Evolutionary conservation across 164 flowering plant species (phyloP).

Genomic region (Echeveria elegans): DNA sequence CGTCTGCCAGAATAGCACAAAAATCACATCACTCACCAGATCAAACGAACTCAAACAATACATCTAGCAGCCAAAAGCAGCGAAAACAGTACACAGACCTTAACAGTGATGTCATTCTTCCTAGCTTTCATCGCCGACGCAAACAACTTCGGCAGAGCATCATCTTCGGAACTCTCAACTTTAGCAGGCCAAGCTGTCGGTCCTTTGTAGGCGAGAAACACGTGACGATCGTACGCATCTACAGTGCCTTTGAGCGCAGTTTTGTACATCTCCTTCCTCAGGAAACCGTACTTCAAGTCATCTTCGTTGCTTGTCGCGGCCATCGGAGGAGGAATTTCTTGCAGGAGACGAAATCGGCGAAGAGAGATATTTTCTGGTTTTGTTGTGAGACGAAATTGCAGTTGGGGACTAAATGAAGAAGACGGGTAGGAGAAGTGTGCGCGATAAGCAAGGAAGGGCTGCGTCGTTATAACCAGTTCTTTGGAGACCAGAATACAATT

Average conservation of each 20-base stretch:
- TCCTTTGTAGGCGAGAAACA: constrained; percentile 68
- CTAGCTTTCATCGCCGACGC: constrained; percentile 47
- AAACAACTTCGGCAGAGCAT: constrained; percentile 55
- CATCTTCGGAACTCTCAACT: constrained; percentile 47
- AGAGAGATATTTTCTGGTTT: not conserved
- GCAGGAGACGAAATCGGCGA: not conserved
- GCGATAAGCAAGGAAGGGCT: too few relatives aligned
- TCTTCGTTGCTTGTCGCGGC: constrained; percentile 17
- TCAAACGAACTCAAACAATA: not conserved
- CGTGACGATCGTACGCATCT: constrained; percentile 64
- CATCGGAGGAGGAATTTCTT: not conserved
- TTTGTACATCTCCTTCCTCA: constrained; percentile 64
- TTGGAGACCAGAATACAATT: too few relatives aligned
- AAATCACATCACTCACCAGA: constrained; percentile 8
- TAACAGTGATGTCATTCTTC: constrained; percentile 36
- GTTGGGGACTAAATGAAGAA: too few relatives aligned
- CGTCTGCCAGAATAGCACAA: not conserved
- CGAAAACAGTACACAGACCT: constrained; percentile 29
- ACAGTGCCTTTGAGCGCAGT: constrained; percentile 48
- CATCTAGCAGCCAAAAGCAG: too few relatives aligned
- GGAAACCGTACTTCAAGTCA: constrained; percentile 55
- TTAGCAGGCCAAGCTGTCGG: constrained; percentile 59
- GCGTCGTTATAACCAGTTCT: not conserved
- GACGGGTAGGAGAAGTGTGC: not conserved
- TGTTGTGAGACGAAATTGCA: too few relatives aligned